Evolutionary conservation across 1,284 basidiomycete genomes (phyloP), one percentile per base, ranked within the genome.

Genomic region (Pulveroboletus sp.): DNA sequence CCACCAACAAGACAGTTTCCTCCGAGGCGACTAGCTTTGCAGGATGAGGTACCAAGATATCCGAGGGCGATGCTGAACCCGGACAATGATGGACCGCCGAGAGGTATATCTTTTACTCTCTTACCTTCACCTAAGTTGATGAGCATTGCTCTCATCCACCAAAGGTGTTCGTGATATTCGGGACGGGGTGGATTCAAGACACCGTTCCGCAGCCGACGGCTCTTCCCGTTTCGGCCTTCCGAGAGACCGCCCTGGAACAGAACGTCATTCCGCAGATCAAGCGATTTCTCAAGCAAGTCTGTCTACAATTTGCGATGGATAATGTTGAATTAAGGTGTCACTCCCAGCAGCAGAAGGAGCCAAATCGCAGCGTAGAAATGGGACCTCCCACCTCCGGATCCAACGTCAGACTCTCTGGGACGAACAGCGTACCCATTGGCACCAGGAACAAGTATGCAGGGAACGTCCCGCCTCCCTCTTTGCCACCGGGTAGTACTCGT

Each of bases 61-160:
- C 76, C 77, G 11, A 65, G 75, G 36, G 78, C 78, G 0, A 78
- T 77, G 77, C 56, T 72, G 8, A 65, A 69, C 18, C 35, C 64
- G 20, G 64, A 65, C 25, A 67, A 60, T 35, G 69, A 69, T 36
- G 58, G 59, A 18, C 50, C 7, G 3, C 35, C 51, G 31, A 62
- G 67, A 56, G 56, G 67, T 71, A 52, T 24, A 4, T 26, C 38
- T 33, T 3, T 48, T 17, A 6, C 15, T 31, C 4, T 1, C 35
- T 6, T 1, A 1, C 35, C 2, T 1, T 20, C 9, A 25, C 17
- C 18, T 40, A 31, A 8, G 8, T 42, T 51, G 9, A 63, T 9
- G 15, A 18, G 22, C 8, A 28, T 22, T 28, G 3, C 26, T 42
- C n/a, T 18, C 43, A 6, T 39, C 6, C 53, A 17, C 20, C 20